A percentile compares a stretch with the other conserved stretches of the same genome.
These are phyloP conservation scores for Trypanosoma vivax DNA, from an alignment of 208 protist genomes.

Conservation along the genomic window DNA sequence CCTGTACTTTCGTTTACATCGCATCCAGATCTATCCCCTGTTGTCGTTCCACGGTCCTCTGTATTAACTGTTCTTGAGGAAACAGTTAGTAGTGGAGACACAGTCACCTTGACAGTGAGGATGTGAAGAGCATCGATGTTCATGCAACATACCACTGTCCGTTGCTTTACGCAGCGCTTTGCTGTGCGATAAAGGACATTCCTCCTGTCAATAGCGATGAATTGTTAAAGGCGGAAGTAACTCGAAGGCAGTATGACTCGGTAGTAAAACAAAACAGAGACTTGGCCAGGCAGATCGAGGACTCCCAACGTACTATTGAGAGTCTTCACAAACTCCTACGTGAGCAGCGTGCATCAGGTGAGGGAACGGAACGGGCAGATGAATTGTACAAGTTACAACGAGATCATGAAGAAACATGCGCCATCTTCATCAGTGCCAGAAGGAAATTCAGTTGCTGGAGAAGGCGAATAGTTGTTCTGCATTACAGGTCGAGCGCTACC, in stretches of 20 bases:
- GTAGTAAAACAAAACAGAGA: slow-evolving; percentile 3
- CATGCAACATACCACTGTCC: slow-evolving; percentile 22
- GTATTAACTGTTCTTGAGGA: slow-evolving; percentile 12
- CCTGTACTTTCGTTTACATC: slow-evolving; percentile 25
- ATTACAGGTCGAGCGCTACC: no score
- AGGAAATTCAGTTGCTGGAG: no score
- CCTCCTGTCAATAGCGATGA: neutral
- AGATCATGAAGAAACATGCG: neutral
- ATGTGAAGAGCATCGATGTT: slow-evolving; percentile 10
- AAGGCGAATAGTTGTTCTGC: no score
- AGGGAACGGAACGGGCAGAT: neutral
- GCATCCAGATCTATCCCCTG: slow-evolving; percentile 12
- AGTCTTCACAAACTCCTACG: slow-evolving; percentile 1
- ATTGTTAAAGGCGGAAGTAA: no score
- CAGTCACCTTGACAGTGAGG: slow-evolving; percentile 29
- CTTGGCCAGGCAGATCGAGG: neutral
- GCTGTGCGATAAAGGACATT: slow-evolving; percentile 17
- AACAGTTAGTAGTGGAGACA: slow-evolving; percentile 5
- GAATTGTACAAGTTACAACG: neutral
- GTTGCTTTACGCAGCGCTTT: slow-evolving; percentile 27
- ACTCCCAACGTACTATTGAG: neutral
- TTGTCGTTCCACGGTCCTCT: slow-evolving; percentile 24
- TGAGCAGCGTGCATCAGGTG: neutral
- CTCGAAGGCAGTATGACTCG: no score
- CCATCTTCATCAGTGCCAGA: no score